These are phyloP conservation scores for Nyssa sinensis DNA, from an alignment of 148 eudicot genomes.

Conservation along the genomic window DNA sequence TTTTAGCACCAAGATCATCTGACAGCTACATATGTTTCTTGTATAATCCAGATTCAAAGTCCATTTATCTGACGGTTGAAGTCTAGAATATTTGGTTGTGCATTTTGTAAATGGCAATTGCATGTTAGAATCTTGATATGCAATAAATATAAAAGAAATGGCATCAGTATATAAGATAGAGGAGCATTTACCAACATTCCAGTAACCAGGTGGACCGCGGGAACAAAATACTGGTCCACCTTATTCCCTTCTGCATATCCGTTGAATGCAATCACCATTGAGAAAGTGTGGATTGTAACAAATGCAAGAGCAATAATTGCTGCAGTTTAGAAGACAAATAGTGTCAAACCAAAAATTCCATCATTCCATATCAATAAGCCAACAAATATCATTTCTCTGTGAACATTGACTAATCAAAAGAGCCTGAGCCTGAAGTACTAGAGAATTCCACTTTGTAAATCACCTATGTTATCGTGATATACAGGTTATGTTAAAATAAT, in stretches of 20 bases:
- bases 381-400: not conserved
- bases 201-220: constrained; percentile 71
- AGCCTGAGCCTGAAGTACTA: not conserved
- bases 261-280: constrained; percentile 96
- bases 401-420: not conserved
- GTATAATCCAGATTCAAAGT: too few relatives aligned
- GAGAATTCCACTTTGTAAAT: not conserved
- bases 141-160: not conserved
- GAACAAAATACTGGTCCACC: constrained; percentile 77
- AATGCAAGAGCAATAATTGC: constrained; percentile 87
- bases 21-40: too few relatives aligned
- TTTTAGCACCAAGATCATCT: too few relatives aligned
- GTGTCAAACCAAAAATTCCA: not conserved
- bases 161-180: not conserved
- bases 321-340: constrained; percentile 29
- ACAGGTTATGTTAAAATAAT: not conserved
- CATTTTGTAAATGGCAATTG: not conserved
- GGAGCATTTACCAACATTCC: constrained; percentile 66
- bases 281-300: constrained; percentile 93
- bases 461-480: not conserved
- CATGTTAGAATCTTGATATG: not conserved
- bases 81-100: not conserved
- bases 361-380: constrained; percentile 10
- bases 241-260: constrained; percentile 77
- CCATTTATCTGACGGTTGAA: not conserved